These are phyloP conservation scores for Xylariaceae sp. DNA, from an alignment of 2,329 filamentous ascomycete species.

Conservation along the genomic window DNA sequence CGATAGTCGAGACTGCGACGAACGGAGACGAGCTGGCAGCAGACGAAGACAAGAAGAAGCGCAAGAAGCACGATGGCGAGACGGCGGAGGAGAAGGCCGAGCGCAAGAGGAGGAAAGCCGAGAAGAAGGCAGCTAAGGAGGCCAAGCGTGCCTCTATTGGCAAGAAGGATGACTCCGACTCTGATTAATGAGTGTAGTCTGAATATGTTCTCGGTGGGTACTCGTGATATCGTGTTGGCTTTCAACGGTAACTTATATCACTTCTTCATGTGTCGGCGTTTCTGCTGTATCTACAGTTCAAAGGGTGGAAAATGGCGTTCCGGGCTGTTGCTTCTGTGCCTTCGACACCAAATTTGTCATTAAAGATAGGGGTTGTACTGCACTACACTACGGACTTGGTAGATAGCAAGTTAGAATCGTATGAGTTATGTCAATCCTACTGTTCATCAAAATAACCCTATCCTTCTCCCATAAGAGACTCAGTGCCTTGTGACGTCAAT, in stretches of 20 bases:
- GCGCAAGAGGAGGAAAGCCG: slow-evolving; percentile 56
- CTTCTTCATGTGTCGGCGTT: slow-evolving; percentile 24
- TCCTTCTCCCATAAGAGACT: neutral
- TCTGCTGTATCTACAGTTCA: slow-evolving; percentile 27
- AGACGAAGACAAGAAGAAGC: slow-evolving; percentile 69
- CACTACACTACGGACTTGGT: slow-evolving; percentile 4
- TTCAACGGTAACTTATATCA: slow-evolving; percentile 13
- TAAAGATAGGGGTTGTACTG: slow-evolving; percentile 9
- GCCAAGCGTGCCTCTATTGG: slow-evolving; percentile 52
- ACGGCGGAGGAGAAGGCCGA: slow-evolving; percentile 64
- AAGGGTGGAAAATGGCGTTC: slow-evolving; percentile 28
- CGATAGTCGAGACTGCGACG: slow-evolving; percentile 36
- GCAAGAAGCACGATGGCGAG: slow-evolving; percentile 76
- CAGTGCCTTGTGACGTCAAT: neutral
- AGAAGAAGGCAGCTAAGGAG: slow-evolving; percentile 56
- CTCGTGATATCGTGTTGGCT: slow-evolving; percentile 25
- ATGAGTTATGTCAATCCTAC: slow-evolving; percentile 8
- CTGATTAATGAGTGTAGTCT: slow-evolving; percentile 37
- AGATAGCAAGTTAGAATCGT: slow-evolving; percentile 15
- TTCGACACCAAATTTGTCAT: slow-evolving; percentile 8
- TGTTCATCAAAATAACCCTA: neutral
- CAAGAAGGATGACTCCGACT: slow-evolving; percentile 50
- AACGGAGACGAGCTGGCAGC: slow-evolving; percentile 37
- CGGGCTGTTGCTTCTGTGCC: slow-evolving; percentile 17
- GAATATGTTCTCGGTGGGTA: slow-evolving; percentile 16